Evolutionary conservation across 495 filamentous ascomycete species (phyloP), one percentile per base, ranked within the genome.

Genomic region (Neurospora sp.): DNA sequence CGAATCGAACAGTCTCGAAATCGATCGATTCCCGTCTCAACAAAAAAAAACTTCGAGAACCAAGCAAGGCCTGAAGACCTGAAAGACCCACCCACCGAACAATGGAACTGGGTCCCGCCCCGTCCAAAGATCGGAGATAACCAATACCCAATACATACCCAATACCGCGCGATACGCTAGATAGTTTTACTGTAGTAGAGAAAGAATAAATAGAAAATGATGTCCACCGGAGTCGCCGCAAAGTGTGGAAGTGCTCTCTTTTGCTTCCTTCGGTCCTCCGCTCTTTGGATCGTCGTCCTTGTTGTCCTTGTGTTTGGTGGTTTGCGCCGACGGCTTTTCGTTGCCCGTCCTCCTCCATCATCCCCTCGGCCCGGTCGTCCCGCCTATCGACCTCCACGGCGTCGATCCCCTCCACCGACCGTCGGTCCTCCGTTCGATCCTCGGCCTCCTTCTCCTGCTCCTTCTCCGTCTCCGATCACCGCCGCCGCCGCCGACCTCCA

Each of bases 271-370:
- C 80, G 84, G 72, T 79, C 75, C 44, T 69, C 77, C 18, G 78
- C 82, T 70, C 81, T 85, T 42, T 85, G 83, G 84, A 70, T 79
- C 38, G 75, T 83, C 53, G 83, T 78, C n/a, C 10, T 85, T 4
- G 12, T 77, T 1, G 71, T 84, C 1, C 59, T 84, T 5, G 66
- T 82, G 31, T 10, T 81, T 8, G 79, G 75, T 16, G 78, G 80
- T 12, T 69, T 84, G 16, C 79, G 31, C 31, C 31, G 80, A 40
- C 71, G 71, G 69, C 72, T 48, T 39, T 35, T 73, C 44, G 5
- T 3, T 70, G 22, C 16, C 72, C n/a, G 20, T 59, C 40, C 74
- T 53, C 10, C 22, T 59, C 12, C 22, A 5, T 35, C 46, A n/a
- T 22, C 22, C 46, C n/a, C 9, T 27, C 20, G n/a, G 4, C 4